A percentile compares a stretch with the other conserved stretches of the same genome.
phyloP scores from a whole-genome alignment of 306 rosid species.

The Coriaria nepalensis region DNA sequence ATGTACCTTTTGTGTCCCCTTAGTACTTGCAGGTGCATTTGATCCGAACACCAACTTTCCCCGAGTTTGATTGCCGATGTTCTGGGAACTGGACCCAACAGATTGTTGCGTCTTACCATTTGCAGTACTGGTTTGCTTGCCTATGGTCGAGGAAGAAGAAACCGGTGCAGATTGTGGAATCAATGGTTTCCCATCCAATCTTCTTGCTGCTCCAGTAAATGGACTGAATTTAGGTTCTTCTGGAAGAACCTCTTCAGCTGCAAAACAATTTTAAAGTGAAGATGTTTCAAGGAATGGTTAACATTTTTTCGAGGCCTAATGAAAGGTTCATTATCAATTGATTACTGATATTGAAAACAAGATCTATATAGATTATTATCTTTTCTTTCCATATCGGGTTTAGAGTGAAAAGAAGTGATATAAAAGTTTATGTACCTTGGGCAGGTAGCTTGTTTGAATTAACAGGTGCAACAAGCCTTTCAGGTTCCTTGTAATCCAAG shows the following conservation, averaged over 20 bases:
- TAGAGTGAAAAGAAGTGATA: no score
- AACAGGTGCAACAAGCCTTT: constrained; percentile 35
- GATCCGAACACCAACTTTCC: constrained; percentile 93
- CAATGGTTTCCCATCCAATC: constrained; percentile 85
- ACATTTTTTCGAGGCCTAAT: no score
- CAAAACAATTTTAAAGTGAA: constrained; percentile 5
- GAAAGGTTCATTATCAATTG: no score
- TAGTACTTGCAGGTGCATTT: constrained; percentile 39
- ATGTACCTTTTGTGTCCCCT: constrained; percentile 51
- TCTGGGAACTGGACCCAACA: constrained; percentile 51
- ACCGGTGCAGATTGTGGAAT: constrained; percentile 34
- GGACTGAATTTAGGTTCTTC: constrained; percentile 75
- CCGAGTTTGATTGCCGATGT: constrained; percentile 48
- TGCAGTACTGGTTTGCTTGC: constrained; percentile 26
- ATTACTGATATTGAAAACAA: no score
- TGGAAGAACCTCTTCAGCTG: constrained; percentile 53
- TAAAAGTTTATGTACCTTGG: constrained; percentile 33
- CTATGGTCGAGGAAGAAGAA: constrained; percentile 40
- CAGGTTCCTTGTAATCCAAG: constrained; percentile 95
- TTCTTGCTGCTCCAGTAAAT: constrained; percentile 77
- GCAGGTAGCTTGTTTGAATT: constrained; percentile 42
- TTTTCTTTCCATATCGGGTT: no score
- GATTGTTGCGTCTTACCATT: constrained; percentile 40
- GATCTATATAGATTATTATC: no score
- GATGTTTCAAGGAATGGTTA: background rate